phyloP scores from a whole-genome alignment of 2,329 filamentous ascomycete genomes.

The Xylariales sp. region DNA sequence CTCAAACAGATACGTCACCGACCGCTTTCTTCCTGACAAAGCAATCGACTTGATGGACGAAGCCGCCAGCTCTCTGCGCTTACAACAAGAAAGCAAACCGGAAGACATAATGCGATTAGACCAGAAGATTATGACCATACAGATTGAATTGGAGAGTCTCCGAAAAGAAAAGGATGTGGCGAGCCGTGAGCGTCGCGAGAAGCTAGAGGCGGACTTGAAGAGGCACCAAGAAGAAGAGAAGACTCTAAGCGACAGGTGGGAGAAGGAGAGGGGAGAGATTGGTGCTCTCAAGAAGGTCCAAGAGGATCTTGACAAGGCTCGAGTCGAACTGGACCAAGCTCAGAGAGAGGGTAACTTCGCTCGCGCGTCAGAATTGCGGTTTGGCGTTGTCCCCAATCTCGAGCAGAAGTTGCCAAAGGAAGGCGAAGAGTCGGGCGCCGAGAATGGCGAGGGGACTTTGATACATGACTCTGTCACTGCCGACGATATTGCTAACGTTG shows the following conservation, averaged over 20 bases:
- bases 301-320: constrained; percentile 80
- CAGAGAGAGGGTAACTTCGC: constrained; percentile 85
- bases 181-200: constrained; percentile 81
- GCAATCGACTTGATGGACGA: constrained; percentile 97
- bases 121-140: constrained; percentile 11
- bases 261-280: constrained; percentile 81
- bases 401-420: constrained; percentile 79
- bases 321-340: constrained; percentile 80
- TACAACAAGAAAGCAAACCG: constrained; percentile 96
- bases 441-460: constrained; percentile 47
- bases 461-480: constrained; percentile 93
- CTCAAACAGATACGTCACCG: constrained; percentile 94
- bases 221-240: constrained; percentile 70
- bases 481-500: constrained; percentile 90
- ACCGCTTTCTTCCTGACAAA: constrained; percentile 93
- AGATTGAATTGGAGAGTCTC: constrained; percentile 56
- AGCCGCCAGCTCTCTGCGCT: constrained; percentile 79
- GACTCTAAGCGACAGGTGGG: constrained; percentile 79
- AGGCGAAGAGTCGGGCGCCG: constrained; percentile 37
- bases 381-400: constrained; percentile 77
- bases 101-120: constrained; percentile 69
- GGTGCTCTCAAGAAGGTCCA: constrained; percentile 83
- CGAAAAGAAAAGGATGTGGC: constrained; percentile 90
- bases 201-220: constrained; percentile 73
- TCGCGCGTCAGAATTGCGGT: constrained; percentile 84